Conservation (phyloP, 345 rosid genomes). For the Euclidium syriacum region DNA sequence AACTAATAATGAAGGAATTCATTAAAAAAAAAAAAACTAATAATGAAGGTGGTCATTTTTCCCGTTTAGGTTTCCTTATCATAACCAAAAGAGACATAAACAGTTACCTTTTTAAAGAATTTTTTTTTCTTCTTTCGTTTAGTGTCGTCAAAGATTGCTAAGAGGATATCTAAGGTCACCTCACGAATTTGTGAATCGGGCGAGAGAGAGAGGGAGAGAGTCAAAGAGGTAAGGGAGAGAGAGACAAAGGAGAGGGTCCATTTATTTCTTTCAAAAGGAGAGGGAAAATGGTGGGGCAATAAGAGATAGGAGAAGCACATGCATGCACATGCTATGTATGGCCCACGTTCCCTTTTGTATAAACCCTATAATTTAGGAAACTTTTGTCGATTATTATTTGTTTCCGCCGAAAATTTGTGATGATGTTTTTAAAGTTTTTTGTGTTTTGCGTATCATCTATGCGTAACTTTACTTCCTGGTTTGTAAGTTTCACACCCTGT, state of each 20-base stretch:
- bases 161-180: slow-evolving; percentile 12
- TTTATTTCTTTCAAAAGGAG: slow-evolving; percentile 20
- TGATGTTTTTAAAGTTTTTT: not conserved
- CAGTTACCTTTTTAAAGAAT: slow-evolving; percentile 15
- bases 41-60: not conserved
- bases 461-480: not conserved
- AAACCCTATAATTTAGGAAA: slow-evolving; percentile 25
- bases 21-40: no score
- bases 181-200: slow-evolving; percentile 12
- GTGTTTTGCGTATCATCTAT: not conserved
- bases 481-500: no score
- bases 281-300: slow-evolving; percentile 29
- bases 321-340: slow-evolving; percentile 34
- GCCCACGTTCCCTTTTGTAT: slow-evolving; percentile 19
- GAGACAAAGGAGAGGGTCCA: slow-evolving; percentile 18
- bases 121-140: not conserved
- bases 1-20: not conserved
- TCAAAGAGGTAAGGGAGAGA: slow-evolving; percentile 20
- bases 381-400: slow-evolving; percentile 26
- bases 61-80: slow-evolving; percentile 12
- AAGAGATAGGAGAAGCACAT: slow-evolving; percentile 29
- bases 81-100: slow-evolving; percentile 23
- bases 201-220: slow-evolving; percentile 14
- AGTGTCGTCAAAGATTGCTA: slow-evolving; percentile 6
- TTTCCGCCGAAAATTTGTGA: slow-evolving; percentile 29